A percentile compares a stretch with the other conserved stretches of the same genome.
phyloP scores from a whole-genome alignment of 1,139 yeast genomes.

The Yamadazyma aaseri region DNA sequence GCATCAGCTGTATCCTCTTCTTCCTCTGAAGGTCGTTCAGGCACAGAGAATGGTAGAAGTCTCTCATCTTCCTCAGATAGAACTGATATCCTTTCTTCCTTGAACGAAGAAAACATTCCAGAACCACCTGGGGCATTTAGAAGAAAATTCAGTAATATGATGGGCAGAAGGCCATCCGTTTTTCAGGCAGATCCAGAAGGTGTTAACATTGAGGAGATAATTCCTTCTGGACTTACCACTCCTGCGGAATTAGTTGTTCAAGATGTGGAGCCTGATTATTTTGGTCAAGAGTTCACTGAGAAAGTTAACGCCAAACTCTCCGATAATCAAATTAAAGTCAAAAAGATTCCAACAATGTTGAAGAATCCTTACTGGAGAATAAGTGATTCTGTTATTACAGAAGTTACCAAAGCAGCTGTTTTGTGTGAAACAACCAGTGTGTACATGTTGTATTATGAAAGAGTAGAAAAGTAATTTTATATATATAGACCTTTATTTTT shows the following conservation, averaged over 20 bases:
- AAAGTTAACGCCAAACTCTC: constrained; percentile 12
- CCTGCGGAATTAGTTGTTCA: constrained; percentile 46
- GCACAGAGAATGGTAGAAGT: constrained; percentile 7
- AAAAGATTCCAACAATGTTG: constrained; percentile 51
- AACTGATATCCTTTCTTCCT: constrained; percentile 14
- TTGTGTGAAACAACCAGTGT: constrained; percentile 70
- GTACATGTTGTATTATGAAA: constrained; percentile 80
- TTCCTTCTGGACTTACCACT: constrained; percentile 40
- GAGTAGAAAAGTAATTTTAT: constrained; percentile 29
- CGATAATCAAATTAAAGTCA: constrained; percentile 32
- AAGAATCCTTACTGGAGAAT: constrained; percentile 83
- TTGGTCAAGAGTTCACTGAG: constrained; percentile 17
- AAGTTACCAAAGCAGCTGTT: constrained; percentile 59
- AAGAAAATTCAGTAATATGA: constrained; percentile 36
- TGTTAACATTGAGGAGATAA: constrained; percentile 38
- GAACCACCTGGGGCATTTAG: constrained; percentile 30
- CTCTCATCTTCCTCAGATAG: constrained; percentile 10
- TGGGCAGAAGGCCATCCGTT: constrained; percentile 47
- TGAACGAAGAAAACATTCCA: constrained; percentile 20
- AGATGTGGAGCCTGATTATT: constrained; percentile 27
- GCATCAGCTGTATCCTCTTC: constrained; percentile 10
- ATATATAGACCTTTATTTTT: constrained; percentile 3
- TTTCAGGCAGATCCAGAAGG: constrained; percentile 40
- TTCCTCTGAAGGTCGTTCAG: constrained; percentile 8
- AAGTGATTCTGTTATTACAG: constrained; percentile 71